phyloP scores from a whole-genome alignment of 306 rosid genomes.

The Delonix regia region DNA sequence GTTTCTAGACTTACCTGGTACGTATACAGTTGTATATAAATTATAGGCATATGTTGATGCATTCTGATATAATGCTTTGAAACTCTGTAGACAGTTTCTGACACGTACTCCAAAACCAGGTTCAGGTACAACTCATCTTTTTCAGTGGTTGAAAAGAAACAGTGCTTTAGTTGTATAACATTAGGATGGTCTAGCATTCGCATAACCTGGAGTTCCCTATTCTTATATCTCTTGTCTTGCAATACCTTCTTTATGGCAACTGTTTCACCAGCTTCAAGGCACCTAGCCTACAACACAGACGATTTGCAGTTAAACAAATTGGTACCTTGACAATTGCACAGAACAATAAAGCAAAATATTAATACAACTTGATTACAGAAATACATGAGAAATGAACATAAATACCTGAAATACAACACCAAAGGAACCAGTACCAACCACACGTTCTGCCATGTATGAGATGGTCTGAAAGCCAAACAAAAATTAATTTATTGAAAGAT shows the following conservation, averaged over 20 bases:
- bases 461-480: conserved; percentile 59
- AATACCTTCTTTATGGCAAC: conserved; percentile 93
- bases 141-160: conserved; percentile 88
- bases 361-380: neutral
- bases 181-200: conserved; percentile 83
- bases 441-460: conserved; percentile 94
- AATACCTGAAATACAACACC: conserved; percentile 95
- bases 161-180: conserved; percentile 74
- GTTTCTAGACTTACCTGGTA: conserved; percentile 67
- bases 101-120: conserved; percentile 84
- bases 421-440: conserved; percentile 94
- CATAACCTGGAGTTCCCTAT: conserved; percentile 89
- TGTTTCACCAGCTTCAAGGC: conserved; percentile 80
- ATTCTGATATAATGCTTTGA: conserved; percentile 69
- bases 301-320: neutral
- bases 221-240: conserved; percentile 95
- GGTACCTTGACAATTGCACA: neutral
- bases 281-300: conserved; percentile 64
- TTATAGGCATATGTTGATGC: conserved; percentile 70
- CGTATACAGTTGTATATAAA: conserved; percentile 72
- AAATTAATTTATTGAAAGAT: conserved; percentile 21
- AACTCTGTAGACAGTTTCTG: conserved; percentile 84
- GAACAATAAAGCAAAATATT: conserved; percentile 9
- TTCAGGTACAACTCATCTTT: conserved; percentile 92
- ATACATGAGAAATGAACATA: conserved; percentile 25